Conservation (phyloP, 345 rosid species). For the Camelina sativa region DNA sequence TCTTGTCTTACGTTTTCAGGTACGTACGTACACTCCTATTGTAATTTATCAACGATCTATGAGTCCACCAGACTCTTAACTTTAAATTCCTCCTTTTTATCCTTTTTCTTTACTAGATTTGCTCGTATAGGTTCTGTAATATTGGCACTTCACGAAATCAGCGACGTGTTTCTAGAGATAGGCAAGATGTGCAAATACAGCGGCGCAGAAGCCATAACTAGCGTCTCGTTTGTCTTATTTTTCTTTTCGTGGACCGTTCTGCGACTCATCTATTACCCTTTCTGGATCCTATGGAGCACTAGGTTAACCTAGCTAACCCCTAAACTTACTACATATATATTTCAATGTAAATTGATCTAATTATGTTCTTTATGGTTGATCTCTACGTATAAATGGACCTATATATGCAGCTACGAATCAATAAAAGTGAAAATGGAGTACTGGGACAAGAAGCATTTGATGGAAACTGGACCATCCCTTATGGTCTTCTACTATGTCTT, state of each 20-base stretch:
- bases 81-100: constrained; percentile 18
- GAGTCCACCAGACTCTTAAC: not conserved
- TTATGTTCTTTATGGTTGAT: not conserved
- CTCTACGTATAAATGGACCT: not conserved
- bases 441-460: constrained; percentile 48
- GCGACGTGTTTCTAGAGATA: constrained; percentile 70
- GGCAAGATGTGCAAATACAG: constrained; percentile 83
- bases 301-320: constrained; percentile 47
- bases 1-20: constrained; percentile 72
- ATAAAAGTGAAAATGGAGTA: constrained; percentile 47
- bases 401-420: constrained; percentile 68
- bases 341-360: not conserved
- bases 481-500: constrained; percentile 66
- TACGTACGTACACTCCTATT: constrained; percentile 43
- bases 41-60: not conserved
- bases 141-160: constrained; percentile 72
- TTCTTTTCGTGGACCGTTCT: constrained; percentile 58
- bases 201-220: constrained; percentile 58
- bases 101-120: constrained; percentile 51
- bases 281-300: constrained; percentile 77
- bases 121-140: constrained; percentile 68
- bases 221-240: constrained; percentile 53
- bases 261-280: constrained; percentile 61
- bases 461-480: constrained; percentile 42
- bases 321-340: not conserved